These are phyloP conservation scores for Eustoma russellianum DNA, from an alignment of 257 asterid species.

Conservation along the genomic window DNA sequence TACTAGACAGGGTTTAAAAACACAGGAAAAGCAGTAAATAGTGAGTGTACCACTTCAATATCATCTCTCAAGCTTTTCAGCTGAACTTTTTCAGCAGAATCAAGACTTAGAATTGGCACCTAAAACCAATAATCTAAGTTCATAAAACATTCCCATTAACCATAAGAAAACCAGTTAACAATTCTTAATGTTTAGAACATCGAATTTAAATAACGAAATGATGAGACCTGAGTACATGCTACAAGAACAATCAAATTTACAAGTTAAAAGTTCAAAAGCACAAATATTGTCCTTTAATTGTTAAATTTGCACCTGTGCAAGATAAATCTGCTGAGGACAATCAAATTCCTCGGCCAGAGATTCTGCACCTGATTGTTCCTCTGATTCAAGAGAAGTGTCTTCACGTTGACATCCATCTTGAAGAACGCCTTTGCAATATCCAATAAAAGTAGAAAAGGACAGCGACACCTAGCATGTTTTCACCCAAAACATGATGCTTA, in stretches of 20 bases:
- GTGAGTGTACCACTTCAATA: conserved; percentile 44
- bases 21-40: conserved; percentile 11
- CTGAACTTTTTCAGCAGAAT: conserved; percentile 65
- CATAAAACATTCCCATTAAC: not conserved
- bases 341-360: conserved; percentile 25
- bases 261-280: not conserved
- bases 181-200: not conserved
- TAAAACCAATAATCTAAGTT: conserved; percentile 19
- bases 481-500: too few relatives aligned
- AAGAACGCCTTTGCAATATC: conserved; percentile 61
- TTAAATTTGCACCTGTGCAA: conserved; percentile 67
- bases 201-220: not conserved
- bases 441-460: conserved; percentile 68
- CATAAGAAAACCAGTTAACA: not conserved
- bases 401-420: conserved; percentile 16
- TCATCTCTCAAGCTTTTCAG: conserved; percentile 68
- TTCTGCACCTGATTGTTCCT: conserved; percentile 22
- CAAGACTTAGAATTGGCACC: conserved; percentile 66
- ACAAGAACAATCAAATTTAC: not conserved
- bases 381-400: conserved; percentile 24
- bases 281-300: conserved; percentile 1
- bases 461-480: conserved; percentile 43
- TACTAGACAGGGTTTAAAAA: not conserved
- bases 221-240: too few relatives aligned
- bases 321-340: conserved; percentile 61